Evolutionary conservation across 2,329 filamentous ascomycete genomes (phyloP).

Genomic region (Aureobasidium zeae): DNA sequence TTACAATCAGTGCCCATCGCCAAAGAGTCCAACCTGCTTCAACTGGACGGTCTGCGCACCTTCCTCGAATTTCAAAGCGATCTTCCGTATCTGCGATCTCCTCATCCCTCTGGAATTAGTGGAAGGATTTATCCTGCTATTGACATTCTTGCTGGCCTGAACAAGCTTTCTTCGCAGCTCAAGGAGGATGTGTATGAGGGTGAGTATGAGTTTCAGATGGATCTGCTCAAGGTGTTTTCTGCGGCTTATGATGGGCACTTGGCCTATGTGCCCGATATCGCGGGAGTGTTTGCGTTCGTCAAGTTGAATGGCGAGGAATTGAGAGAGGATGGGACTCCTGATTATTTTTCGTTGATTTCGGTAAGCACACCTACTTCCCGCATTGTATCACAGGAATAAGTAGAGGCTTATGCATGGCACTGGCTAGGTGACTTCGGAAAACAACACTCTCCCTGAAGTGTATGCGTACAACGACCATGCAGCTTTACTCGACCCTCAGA

Average conservation of each 20-base stretch:
- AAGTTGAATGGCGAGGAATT: background rate
- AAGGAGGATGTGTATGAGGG: constrained; percentile 26
- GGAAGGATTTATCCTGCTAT: constrained; percentile 31
- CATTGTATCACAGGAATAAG: background rate
- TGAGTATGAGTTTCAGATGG: constrained; percentile 35
- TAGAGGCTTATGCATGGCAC: background rate
- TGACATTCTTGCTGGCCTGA: constrained; percentile 32
- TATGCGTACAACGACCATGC: constrained; percentile 28
- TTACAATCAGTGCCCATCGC: constrained; percentile 31
- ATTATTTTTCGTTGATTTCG: background rate
- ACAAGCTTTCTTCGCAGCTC: constrained; percentile 28
- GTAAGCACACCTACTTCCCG: background rate
- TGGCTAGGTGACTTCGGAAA: constrained; percentile 28
- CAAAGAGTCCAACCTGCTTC: constrained; percentile 25
- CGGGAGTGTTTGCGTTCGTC: constrained; percentile 31
- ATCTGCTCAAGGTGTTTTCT: constrained; percentile 28
- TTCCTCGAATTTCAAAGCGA: constrained; percentile 33
- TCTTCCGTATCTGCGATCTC: constrained; percentile 32
- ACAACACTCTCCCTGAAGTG: constrained; percentile 29
- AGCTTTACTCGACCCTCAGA: constrained; percentile 2
- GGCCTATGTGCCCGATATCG: constrained; percentile 30
- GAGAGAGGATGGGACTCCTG: background rate
- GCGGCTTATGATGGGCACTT: constrained; percentile 36
- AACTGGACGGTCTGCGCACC: constrained; percentile 29
- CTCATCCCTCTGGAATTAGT: constrained; percentile 23